Evolutionary conservation across 2,329 filamentous ascomycete species (phyloP).

Genomic region (Microthyrium microscopicum): DNA sequence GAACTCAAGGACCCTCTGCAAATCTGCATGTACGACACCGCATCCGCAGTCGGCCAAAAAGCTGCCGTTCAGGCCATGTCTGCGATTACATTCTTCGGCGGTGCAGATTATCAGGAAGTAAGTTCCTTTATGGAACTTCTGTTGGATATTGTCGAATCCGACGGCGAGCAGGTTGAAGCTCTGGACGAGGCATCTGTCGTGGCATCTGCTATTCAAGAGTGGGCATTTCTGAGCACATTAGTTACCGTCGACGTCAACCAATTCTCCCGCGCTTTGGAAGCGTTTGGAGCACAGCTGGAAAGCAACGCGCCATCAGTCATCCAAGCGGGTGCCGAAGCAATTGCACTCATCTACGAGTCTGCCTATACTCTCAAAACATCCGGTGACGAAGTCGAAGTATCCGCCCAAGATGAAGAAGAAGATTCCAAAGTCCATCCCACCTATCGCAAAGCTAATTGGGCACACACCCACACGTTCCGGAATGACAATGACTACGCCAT

Average conservation of each 20-base stretch:
- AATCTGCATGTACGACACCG: slow-evolving; percentile 46
- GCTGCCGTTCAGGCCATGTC: slow-evolving; percentile 59
- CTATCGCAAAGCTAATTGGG: slow-evolving; percentile 15
- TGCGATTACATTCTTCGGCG: slow-evolving; percentile 59
- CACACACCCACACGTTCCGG: no score
- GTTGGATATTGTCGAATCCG: slow-evolving; percentile 61
- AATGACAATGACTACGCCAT: slow-evolving; percentile 41
- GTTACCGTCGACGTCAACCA: no score
- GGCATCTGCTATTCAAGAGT: slow-evolving; percentile 56
- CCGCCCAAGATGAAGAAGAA: slow-evolving; percentile 1
- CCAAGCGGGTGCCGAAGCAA: slow-evolving; percentile 60
- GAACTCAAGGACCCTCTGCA: slow-evolving; percentile 48
- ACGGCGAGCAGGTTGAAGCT: slow-evolving; percentile 57
- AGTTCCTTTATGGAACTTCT: slow-evolving; percentile 59
- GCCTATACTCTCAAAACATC: slow-evolving; percentile 36
- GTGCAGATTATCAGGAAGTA: slow-evolving; percentile 50
- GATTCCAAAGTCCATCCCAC: slow-evolving; percentile 1
- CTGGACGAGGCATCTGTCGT: slow-evolving; percentile 56
- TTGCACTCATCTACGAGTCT: slow-evolving; percentile 70
- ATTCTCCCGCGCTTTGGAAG: slow-evolving; percentile 57
- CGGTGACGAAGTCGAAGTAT: slow-evolving; percentile 22
- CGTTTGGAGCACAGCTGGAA: slow-evolving; percentile 73
- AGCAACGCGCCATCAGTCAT: slow-evolving; percentile 58
- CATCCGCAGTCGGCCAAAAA: slow-evolving; percentile 46
- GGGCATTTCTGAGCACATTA: slow-evolving; percentile 67